Evolutionary conservation across 257 asterid species (phyloP).

Genomic region (Thymus mandschuricus): DNA sequence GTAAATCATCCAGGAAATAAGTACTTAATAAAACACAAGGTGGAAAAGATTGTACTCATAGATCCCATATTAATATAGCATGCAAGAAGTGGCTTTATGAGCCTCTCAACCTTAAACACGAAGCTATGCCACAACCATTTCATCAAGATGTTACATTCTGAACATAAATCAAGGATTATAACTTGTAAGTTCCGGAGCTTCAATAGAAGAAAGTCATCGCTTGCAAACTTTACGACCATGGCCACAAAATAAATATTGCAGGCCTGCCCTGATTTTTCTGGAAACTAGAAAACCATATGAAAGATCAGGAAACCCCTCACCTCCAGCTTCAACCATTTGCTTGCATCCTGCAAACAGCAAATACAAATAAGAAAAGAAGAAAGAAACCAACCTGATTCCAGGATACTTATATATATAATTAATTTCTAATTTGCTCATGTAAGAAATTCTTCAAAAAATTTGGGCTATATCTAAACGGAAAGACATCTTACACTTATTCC

Average conservation of each 20-base stretch:
- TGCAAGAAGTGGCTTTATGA: not conserved
- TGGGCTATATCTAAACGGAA: constrained; percentile 15
- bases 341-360: constrained; percentile 48
- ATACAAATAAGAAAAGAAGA: constrained; percentile 21
- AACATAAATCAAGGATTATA: not conserved
- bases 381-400: constrained; percentile 5
- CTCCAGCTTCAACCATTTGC: constrained; percentile 58
- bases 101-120: not conserved
- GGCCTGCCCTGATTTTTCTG: not conserved
- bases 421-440: too few species aligned
- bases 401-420: not conserved
- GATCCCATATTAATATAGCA: not conserved
- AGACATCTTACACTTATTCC: constrained; percentile 5
- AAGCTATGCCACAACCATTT: not conserved
- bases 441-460: not conserved
- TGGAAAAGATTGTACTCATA: not conserved
- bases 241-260: not conserved
- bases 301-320: constrained; percentile 38
- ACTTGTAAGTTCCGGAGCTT: not conserved
- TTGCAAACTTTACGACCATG: not conserved
- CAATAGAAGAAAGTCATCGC: not conserved
- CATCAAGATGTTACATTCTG: constrained; percentile 4
- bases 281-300: not conserved
- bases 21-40: constrained; percentile 4
- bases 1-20: constrained; percentile 15